These are phyloP conservation scores for Cladosporium phlei DNA, from an alignment of 2,329 filamentous ascomycete species.

Conservation along the genomic window DNA sequence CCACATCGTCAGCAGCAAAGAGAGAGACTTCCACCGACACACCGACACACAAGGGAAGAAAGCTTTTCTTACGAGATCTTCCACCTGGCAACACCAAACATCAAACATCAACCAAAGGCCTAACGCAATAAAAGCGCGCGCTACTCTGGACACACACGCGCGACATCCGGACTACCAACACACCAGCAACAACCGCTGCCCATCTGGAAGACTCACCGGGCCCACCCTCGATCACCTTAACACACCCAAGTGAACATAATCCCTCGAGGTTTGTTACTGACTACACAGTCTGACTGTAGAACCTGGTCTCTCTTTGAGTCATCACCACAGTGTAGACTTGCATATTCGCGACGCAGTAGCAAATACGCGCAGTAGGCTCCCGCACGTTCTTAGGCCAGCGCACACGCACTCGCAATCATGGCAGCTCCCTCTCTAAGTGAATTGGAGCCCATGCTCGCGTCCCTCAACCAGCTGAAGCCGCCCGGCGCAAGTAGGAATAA, in stretches of 20 bases:
- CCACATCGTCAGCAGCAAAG: too few species aligned
- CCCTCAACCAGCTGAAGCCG: conserved; percentile 84
- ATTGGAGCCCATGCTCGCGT: conserved; percentile 83
- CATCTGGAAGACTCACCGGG: too few species aligned
- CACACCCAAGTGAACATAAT: conserved; percentile 8
- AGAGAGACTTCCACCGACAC: too few species aligned
- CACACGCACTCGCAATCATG: conserved; percentile 31
- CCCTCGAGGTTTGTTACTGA: conserved; percentile 8
- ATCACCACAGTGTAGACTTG: conserved; percentile 12
- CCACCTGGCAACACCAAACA: too few species aligned
- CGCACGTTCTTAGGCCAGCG: conserved; percentile 10
- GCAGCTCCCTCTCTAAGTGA: conserved; percentile 72
- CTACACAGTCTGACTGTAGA: conserved; percentile 11
- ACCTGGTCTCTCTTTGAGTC: conserved; percentile 8
- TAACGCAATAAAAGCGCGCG: too few species aligned
- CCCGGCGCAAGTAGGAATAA: conserved; percentile 92
- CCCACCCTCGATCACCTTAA: too few species aligned
- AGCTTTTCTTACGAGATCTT: too few species aligned
- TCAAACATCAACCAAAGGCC: too few species aligned
- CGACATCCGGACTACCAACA: too few species aligned
- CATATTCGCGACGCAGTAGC: conserved; percentile 10
- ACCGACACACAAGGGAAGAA: too few species aligned
- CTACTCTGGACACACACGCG: too few species aligned
- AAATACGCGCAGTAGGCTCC: conserved; percentile 11
- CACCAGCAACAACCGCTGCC: background rate